Evolutionary conservation across 164 flowering plant genomes (phyloP).

Genomic region (Buxus sempervirens): DNA sequence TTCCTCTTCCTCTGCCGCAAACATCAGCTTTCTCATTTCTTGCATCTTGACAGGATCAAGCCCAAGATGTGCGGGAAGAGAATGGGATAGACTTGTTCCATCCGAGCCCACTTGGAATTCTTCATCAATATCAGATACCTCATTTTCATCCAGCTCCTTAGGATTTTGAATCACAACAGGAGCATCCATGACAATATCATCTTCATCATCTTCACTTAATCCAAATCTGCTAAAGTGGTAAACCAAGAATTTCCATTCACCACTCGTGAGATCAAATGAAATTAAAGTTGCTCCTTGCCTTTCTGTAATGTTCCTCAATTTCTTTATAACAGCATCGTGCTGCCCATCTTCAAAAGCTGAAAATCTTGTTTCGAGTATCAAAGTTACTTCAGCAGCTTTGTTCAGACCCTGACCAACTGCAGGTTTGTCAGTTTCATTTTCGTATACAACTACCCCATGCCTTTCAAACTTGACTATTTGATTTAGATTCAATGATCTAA

Average conservation of each 20-base stretch:
- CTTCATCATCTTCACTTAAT: conserved; percentile 79
- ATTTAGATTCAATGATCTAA: conserved; percentile 71
- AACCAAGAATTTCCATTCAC: conserved; percentile 88
- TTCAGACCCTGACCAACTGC: conserved; percentile 80
- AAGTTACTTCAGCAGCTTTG: conserved; percentile 84
- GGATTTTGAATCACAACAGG: conserved; percentile 31
- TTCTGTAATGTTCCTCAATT: conserved; percentile 42
- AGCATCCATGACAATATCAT: conserved; percentile 74
- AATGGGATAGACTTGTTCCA: conserved; percentile 62
- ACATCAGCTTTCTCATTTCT: conserved; percentile 86
- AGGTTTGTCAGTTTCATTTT: conserved; percentile 74
- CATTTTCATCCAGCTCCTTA: conserved; percentile 38
- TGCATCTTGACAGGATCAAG: conserved; percentile 90
- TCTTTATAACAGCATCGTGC: conserved; percentile 27
- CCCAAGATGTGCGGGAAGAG: conserved; percentile 94
- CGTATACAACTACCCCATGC: conserved; percentile 77
- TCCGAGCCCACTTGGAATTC: conserved; percentile 23
- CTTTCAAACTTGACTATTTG: conserved; percentile 58
- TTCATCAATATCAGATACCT: conserved; percentile 44
- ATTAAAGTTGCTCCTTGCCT: conserved; percentile 80
- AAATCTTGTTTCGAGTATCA: conserved; percentile 35
- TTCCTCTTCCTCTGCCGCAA: conserved; percentile 58
- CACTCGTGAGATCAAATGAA: conserved; percentile 50
- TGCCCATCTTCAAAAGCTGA: conserved; percentile 14
- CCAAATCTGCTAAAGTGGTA: conserved; percentile 96